Percentiles rank a stretch among this genome's conserved stretches.
Conservation (phyloP, 2,329 filamentous ascomycete genomes). For the Ceratocystis alfenasii region DNA sequence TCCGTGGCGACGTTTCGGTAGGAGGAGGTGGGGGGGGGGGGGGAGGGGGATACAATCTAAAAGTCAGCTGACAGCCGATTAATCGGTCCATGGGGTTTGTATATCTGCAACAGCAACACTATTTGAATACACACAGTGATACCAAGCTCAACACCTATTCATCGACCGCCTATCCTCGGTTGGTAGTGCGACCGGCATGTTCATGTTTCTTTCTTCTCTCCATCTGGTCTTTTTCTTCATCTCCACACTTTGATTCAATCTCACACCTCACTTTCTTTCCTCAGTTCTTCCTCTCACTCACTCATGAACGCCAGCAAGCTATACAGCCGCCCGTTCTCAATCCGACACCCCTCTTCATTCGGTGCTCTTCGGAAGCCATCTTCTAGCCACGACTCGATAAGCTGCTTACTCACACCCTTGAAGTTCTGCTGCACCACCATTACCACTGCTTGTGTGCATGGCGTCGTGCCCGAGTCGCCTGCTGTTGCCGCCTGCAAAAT, state of each 20-base stretch:
- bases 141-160: background rate
- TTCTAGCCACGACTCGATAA: constrained; percentile 26
- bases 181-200: background rate
- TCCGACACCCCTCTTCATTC: constrained; percentile 27
- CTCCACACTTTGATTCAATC: background rate
- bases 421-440: constrained; percentile 29
- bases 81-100: background rate
- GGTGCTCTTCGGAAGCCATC: constrained; percentile 26
- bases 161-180: background rate
- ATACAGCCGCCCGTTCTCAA: constrained; percentile 27
- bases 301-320: constrained; percentile 26
- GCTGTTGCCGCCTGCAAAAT: background rate
- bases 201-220: background rate
- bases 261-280: background rate
- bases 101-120: background rate
- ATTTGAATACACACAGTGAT: constrained; percentile 9
- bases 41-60: background rate
- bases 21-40: background rate
- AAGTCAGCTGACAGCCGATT: background rate
- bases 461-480: constrained; percentile 25
- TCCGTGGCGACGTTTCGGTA: background rate
- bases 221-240: background rate
- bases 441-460: constrained; percentile 28
- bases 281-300: constrained; percentile 17
- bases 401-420: constrained; percentile 24